A percentile compares a stretch with the other conserved stretches of the same genome.
These are phyloP conservation scores for Cystobasidiaceae sp. DNA, from an alignment of 1,284 basidiomycete species.

Conservation along the genomic window DNA sequence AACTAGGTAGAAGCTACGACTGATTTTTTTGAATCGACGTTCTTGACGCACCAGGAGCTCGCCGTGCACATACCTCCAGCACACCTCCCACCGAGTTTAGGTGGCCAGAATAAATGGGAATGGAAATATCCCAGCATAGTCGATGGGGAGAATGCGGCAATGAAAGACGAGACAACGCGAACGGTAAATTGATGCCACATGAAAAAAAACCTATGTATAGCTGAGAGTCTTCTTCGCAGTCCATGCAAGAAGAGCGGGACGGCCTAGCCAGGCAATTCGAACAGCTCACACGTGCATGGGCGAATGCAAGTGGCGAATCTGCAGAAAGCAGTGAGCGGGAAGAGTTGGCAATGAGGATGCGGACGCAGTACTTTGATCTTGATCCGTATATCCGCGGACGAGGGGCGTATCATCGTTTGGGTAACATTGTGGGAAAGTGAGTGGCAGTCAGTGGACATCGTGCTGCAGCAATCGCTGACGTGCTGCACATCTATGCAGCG, in stretches of 20 bases:
- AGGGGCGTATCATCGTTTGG: constrained; percentile 44
- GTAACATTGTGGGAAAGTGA: constrained; percentile 45
- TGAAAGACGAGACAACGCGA: constrained; percentile 42
- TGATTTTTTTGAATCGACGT: constrained; percentile 29
- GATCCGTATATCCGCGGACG: constrained; percentile 42
- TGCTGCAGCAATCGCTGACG: not conserved
- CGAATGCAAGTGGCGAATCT: constrained; percentile 37
- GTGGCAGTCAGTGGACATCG: not conserved
- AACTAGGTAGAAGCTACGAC: constrained; percentile 38
- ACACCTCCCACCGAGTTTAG: constrained; percentile 35
- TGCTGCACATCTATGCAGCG: not conserved
- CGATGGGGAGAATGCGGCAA: constrained; percentile 45
- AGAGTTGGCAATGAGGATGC: constrained; percentile 44
- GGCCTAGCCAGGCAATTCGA: constrained; percentile 43
- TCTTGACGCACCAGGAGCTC: not conserved
- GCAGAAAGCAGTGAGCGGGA: constrained; percentile 39
- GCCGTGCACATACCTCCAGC: constrained; percentile 34
- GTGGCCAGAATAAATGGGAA: constrained; percentile 36
- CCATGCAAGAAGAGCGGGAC: constrained; percentile 42
- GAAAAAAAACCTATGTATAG: constrained; percentile 24
- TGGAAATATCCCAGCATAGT: constrained; percentile 38
- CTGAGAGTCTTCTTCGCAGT: constrained; percentile 14
- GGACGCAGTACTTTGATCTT: constrained; percentile 45
- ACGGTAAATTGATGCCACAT: constrained; percentile 33
- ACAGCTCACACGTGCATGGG: constrained; percentile 45